Base-by-base conservation (phyloP, 805 yeast species). In the Priceomyces carsonii region DNA sequence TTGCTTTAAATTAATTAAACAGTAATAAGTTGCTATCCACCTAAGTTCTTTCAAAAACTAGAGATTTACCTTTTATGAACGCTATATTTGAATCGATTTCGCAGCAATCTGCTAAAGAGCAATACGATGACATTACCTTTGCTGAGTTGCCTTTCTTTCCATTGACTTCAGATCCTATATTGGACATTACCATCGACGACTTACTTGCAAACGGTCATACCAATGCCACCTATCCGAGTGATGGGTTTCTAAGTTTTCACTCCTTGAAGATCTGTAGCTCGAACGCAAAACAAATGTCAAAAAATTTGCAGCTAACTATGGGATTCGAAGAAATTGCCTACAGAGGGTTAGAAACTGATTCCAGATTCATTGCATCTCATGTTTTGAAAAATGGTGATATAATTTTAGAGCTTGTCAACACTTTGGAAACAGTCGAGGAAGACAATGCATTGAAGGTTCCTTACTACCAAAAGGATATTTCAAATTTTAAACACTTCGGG, bases 181-280 rank as follows among this genome's bases (percentile, higher is more conserved):
- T 35, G 8, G 36, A 44, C 17, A 31, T 33, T 9, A 16, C 45
- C 3, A 31, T 30, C 13, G 42, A 38, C 7, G 62, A 58, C 18
- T 39, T 59, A 12, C 31, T 60, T 6, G 22, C 13, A 4, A 47
- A 50, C 32, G 55, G 55, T 4, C 45, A 45, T 21, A 39, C 23
- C 3, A 48, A 18, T 10, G 36, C 44, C 8, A 53, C 49, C 22
- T 40, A 20, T 13, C 37, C 59, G 3, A 29, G 27, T 13, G 69
- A 63, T 48, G 69, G 61, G 9, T 48, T 67, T 38, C 19, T 58
- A 6, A 76, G 73, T n/a, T 85, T 81, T 51, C 80, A 77, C 58
- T 82, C 81, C 48, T 68, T 85, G 3, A 81, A 83, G 9, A 77
- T 83, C 69, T 82, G 80, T 41, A 83, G 81, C 8, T 75, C 86